Evolutionary conservation across 306 rosid genomes (phyloP).

Genomic region (Oxytropis ochrocephala): DNA sequence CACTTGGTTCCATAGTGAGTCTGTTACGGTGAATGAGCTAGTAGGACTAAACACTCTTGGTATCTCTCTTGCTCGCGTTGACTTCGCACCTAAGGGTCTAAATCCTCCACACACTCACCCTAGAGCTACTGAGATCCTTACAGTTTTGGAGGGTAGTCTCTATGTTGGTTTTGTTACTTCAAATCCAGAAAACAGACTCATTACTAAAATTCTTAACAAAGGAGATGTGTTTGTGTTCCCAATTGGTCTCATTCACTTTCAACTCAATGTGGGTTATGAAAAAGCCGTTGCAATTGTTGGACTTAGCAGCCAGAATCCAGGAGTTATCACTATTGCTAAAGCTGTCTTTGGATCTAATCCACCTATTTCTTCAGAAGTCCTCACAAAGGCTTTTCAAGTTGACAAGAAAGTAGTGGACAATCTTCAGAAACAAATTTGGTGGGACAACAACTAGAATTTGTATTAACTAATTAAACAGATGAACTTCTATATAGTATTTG

Average conservation of each 20-base stretch:
- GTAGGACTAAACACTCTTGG: constrained; percentile 11
- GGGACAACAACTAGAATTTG: not conserved
- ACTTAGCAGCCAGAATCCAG: constrained; percentile 15
- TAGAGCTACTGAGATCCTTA: constrained; percentile 3
- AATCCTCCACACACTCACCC: constrained; percentile 18
- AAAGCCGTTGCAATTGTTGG: constrained; percentile 23
- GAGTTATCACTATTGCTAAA: constrained; percentile 9
- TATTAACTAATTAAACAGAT: no score
- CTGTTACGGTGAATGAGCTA: not conserved
- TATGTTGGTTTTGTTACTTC: constrained; percentile 30
- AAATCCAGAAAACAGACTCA: constrained; percentile 3
- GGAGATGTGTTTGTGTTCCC: constrained; percentile 19
- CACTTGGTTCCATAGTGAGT: constrained; percentile 10
- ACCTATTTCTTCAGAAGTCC: constrained; percentile 11
- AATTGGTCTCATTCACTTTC: constrained; percentile 28
- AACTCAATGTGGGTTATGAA: constrained; percentile 9
- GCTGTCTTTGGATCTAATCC: constrained; percentile 30
- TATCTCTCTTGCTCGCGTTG: constrained; percentile 1
- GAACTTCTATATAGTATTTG: no score
- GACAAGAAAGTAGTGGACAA: not conserved
- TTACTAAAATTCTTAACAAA: constrained; percentile 13
- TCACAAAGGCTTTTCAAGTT: constrained; percentile 27
- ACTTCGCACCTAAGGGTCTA: not conserved
- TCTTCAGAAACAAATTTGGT: constrained; percentile 24
- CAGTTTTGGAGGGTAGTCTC: constrained; percentile 24